These are phyloP conservation scores for Odontarrhena argentea DNA, from an alignment of 345 rosid species.

Conservation along the genomic window DNA sequence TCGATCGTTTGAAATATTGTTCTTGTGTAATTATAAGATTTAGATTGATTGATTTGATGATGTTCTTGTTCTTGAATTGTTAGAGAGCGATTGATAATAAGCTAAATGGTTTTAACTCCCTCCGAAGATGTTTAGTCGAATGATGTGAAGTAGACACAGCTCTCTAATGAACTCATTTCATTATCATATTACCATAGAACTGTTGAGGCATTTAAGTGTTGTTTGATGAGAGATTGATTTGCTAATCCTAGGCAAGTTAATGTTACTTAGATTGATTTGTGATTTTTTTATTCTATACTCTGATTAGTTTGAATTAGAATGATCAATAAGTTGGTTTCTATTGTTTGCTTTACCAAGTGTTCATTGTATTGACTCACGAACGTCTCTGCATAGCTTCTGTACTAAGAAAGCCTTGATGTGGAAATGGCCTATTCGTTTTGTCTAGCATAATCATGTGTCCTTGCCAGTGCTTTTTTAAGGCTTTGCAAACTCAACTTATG, in stretches of 20 bases:
- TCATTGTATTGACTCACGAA: background rate
- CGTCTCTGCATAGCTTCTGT: background rate
- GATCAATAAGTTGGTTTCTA: too few relatives aligned
- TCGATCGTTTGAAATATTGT: too few relatives aligned
- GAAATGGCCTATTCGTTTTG: background rate
- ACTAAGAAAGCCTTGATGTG: background rate
- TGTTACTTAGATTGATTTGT: background rate
- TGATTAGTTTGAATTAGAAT: too few relatives aligned
- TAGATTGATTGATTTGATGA: background rate
- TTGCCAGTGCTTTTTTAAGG: background rate
- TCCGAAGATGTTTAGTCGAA: background rate
- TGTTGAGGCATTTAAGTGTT: background rate
- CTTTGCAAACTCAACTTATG: background rate
- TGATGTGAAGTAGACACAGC: background rate
- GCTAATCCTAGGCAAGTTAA: background rate
- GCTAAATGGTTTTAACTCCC: background rate
- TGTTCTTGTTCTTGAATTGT: constrained; percentile 5
- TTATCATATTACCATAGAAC: too few relatives aligned
- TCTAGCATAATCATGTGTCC: background rate
- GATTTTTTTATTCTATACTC: background rate
- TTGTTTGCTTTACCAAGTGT: too few relatives aligned
- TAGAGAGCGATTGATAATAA: constrained; percentile 6
- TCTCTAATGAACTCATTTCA: background rate
- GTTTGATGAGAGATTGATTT: background rate
- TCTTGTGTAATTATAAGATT: too few relatives aligned